A percentile compares a stretch with the other conserved stretches of the same genome.
Conservation (phyloP, 2,329 filamentous ascomycete genomes). For the Aspergillus sp. region DNA sequence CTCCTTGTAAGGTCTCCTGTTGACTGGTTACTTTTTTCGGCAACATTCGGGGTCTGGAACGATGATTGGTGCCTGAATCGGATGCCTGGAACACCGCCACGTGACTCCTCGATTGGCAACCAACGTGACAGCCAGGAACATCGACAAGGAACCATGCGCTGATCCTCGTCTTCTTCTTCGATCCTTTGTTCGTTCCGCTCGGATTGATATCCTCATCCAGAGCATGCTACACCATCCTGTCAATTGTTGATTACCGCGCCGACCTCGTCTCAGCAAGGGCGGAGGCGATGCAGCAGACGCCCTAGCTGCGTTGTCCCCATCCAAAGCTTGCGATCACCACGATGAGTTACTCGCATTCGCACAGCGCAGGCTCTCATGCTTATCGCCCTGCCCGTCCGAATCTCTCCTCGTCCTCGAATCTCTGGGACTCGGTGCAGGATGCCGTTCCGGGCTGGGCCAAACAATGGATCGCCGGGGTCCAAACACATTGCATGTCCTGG, state of each 20-base stretch:
- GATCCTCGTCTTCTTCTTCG: too few species aligned
- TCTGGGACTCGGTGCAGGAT: conserved; percentile 15
- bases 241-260: neutral
- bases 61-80: too few species aligned
- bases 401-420: conserved; percentile 10
- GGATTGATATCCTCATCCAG: neutral
- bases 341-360: conserved; percentile 38
- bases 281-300: conserved; percentile 18
- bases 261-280: conserved; percentile 7
- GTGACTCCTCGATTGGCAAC: neutral
- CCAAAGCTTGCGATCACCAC: conserved; percentile 14
- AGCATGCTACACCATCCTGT: conserved; percentile 1
- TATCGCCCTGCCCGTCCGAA: conserved; percentile 24
- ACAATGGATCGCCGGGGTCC: conserved; percentile 22
- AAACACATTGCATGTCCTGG: neutral
- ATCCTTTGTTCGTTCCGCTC: conserved; percentile 5
- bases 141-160: too few species aligned
- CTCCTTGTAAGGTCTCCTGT: too few species aligned
- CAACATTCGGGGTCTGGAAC: neutral
- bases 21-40: too few species aligned
- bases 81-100: neutral
- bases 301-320: conserved; percentile 14
- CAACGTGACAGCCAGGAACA: neutral
- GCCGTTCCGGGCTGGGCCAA: conserved; percentile 19
- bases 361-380: conserved; percentile 22